Base-by-base conservation (phyloP, 768 basidiomycete genomes). In the Podaxis mareebaensis region DNA sequence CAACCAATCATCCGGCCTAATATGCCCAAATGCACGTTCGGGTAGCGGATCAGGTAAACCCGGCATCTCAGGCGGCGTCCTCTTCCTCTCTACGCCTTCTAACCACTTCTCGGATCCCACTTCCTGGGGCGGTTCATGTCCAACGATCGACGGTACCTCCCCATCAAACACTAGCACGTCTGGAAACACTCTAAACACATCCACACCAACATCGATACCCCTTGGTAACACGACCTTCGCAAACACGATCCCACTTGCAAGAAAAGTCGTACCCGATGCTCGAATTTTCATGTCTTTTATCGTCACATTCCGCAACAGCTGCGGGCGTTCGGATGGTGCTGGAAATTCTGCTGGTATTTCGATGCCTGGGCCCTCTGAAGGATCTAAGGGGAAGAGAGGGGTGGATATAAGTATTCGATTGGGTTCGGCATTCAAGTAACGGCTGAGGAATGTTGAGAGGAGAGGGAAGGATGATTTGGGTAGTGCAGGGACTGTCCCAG, bases 121-220 rank as follows among this genome's bases (percentile, higher is more conserved):
- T 8, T 53, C 60, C 39, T 40, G 22, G 3, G 15, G 11, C 10
- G 17, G 6, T 7, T 33, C 28, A 11, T 46, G 57, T 22, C 20
- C 13, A 42, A 5, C 24, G 40, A 24, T 4, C 17, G 53, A 17
- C 5, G 86, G 83, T 0, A 84, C 81, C 22, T 85, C 84, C 2
- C 92, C 92, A 66, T 95, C 92, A 63, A 85, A 93, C 4, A 94
- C 81, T 5, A 93, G 73, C 28, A 90, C 87, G 70, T 95, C 92
- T 0, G 92, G 91, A 61, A 90, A 78, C 28, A 93, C 83, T 48
- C 78, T 81, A 6, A 76, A 81, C 20, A 93, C 87, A 48, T 86
- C 77, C 56, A 93, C 72, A n/a, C 76, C 78, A 28, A 92, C 75
- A 60, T 90, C 73, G 73, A 95, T 84, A 49, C 90, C 91, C 48